A percentile compares a stretch with the other conserved stretches of the same genome.
Conservation (phyloP, 2,329 filamentous ascomycete genomes). For the Ceratocystis huliohia region DNA sequence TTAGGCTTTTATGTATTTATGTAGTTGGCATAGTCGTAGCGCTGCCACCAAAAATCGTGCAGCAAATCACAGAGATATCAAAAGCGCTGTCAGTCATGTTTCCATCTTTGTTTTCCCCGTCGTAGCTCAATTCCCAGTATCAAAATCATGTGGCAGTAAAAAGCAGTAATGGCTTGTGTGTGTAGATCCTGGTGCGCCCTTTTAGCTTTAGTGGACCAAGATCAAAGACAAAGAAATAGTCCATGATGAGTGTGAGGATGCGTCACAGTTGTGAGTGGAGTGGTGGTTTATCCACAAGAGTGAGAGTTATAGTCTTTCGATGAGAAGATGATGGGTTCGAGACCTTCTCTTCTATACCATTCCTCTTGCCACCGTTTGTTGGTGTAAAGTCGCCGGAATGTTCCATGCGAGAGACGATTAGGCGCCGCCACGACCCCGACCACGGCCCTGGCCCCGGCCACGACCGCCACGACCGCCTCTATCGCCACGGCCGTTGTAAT, state of each 20-base stretch:
- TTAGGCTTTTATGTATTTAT: conserved; percentile 11
- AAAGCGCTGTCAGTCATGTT: conserved; percentile 1
- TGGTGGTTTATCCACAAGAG: not conserved
- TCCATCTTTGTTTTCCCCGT: not conserved
- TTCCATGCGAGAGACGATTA: not conserved
- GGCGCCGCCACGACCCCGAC: conserved; percentile 29
- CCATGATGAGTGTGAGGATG: not conserved
- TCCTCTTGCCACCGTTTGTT: not conserved
- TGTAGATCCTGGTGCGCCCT: not conserved
- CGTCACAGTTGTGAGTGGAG: not conserved
- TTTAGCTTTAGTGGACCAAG: not conserved
- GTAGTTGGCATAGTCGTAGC: not conserved
- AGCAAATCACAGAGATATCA: conserved; percentile 7
- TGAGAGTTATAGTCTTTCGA: not conserved
- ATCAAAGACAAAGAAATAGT: conserved; percentile 8
- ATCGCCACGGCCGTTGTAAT: conserved; percentile 44
- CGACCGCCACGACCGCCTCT: conserved; percentile 43
- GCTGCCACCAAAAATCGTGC: not conserved
- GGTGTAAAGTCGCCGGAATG: not conserved
- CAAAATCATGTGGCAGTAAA: not conserved
- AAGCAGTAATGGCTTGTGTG: not conserved
- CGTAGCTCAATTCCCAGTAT: not conserved
- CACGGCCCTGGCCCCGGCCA: conserved; percentile 30
- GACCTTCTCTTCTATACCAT: not conserved
- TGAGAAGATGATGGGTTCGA: not conserved